A percentile compares a stretch with the other conserved stretches of the same genome.
phyloP scores from a whole-genome alignment of 148 eudicot genomes.

The Chenopodium quinoa region DNA sequence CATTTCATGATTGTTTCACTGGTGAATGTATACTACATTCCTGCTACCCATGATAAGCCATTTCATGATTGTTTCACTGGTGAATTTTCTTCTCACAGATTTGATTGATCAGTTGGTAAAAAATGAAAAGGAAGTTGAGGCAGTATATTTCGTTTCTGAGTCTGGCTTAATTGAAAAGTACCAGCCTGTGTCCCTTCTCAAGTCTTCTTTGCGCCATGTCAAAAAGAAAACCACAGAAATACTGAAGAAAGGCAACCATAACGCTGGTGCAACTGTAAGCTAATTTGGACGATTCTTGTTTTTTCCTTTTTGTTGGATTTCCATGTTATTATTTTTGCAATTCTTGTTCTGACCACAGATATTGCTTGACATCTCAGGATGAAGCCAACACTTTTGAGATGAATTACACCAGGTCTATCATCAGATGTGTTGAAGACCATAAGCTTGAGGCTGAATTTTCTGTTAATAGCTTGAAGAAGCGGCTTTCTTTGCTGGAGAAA shows the following conservation, averaged over 20 bases:
- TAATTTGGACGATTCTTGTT: not conserved
- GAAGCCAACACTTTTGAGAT: constrained; percentile 48
- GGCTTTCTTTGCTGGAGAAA: constrained; percentile 42
- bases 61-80: too few relatives aligned
- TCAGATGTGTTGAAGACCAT: constrained; percentile 65
- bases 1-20: not conserved
- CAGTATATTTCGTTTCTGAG: constrained; percentile 51
- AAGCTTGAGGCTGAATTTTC: constrained; percentile 47
- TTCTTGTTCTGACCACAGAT: not conserved
- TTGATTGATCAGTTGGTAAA: constrained; percentile 44
- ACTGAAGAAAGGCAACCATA: constrained; percentile 32
- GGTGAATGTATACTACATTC: not conserved
- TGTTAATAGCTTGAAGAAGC: constrained; percentile 40
- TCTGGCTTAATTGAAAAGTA: constrained; percentile 47
- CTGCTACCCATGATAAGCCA: not conserved
- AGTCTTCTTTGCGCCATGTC: constrained; percentile 32
- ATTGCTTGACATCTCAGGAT: constrained; percentile 34
- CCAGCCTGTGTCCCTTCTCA: constrained; percentile 45
- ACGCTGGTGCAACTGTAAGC: constrained; percentile 33
- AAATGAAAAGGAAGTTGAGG: constrained; percentile 55
- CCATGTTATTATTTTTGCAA: not conserved
- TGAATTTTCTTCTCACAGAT: constrained; percentile 30
- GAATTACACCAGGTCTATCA: constrained; percentile 35
- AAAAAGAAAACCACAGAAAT: constrained; percentile 24
- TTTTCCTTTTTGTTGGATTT: not conserved